Evolutionary conservation across 306 rosid genomes (phyloP), one percentile per base, ranked within the genome.

Genomic region (Citrullus amarus): DNA sequence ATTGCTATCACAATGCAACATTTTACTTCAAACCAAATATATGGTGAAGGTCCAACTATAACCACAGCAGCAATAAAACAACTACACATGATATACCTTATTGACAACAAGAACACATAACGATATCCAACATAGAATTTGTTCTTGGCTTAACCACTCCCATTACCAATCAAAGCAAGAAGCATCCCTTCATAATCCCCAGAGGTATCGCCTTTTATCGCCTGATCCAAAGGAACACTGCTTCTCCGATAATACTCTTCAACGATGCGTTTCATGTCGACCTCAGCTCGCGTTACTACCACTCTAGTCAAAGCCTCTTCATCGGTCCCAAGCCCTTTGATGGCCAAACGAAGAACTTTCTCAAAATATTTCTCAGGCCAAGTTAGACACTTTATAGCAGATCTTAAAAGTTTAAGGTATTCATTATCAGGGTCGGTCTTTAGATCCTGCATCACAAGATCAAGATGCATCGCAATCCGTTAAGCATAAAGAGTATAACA

Each of bases 271-370:
- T 56, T 72, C 85, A 85, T 25, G 54, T 77, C 84, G 60, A 82
- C 78, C 78, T 85, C 85, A 44, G 83, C 83, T 30, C 88, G 69
- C 6, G 85, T 85, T 8, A 57, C 81, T 1, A 85, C 68, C 14
- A 80, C 82, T 32, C 85, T 71, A 8, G 85, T 80, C 28, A 85
- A 82, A 63, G 84, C 86, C 46, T 81, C 88, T 72, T 85, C 85
- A 56, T 85, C 88, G 0, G 85, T 82, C 28, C 85, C 88, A n/a
- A 56, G 77, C n/a, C 54, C 62, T 79, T 85, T 85, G 41, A 82
- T 71, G 60, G 85, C 79, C 13, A 82, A 36, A 13, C 86, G 79
- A 38, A 80, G 32, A 43, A 76, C 76, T 81, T 82, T 85, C 80
- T 82, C 88, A 25, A 80, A 85, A 43, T 72, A 81, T 34, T 81